Percentiles rank a stretch among this genome's conserved stretches.
Conservation (phyloP, 495 filamentous ascomycete species). For the Tuber magnatum region DNA sequence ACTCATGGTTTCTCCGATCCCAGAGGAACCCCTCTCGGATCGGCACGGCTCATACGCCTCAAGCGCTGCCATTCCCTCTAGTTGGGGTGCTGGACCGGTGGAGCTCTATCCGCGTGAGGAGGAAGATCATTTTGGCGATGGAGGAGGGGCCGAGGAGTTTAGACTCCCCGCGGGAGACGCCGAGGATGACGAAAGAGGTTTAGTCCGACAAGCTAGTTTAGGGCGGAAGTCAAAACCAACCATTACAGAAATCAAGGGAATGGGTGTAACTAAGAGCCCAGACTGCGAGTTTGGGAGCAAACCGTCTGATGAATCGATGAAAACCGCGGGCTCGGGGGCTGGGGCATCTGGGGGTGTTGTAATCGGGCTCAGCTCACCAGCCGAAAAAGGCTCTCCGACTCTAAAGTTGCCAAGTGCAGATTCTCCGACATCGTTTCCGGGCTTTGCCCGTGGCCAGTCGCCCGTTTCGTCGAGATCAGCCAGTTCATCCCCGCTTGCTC, state of each 20-base stretch:
- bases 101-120: conserved; percentile 16
- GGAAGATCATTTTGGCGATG: conserved; percentile 42
- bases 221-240: conserved; percentile 37
- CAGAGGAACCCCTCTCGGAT: conserved; percentile 58
- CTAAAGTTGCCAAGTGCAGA: conserved; percentile 14
- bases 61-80: conserved; percentile 68
- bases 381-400: conserved; percentile 21
- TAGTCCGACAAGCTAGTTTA: conserved; percentile 60
- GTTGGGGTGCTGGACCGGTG: conserved; percentile 47
- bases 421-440: conserved; percentile 21
- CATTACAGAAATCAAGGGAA: conserved; percentile 34
- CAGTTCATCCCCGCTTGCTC: conserved; percentile 12
- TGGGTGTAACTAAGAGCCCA: background rate
- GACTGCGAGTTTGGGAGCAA: conserved; percentile 14
- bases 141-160: conserved; percentile 48
- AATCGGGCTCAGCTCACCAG: conserved; percentile 16
- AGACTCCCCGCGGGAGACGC: conserved; percentile 45
- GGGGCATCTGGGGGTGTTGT: conserved; percentile 11
- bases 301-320: conserved; percentile 23
- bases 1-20: conserved; percentile 83
- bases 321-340: conserved; percentile 4
- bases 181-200: conserved; percentile 50
- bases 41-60: conserved; percentile 70
- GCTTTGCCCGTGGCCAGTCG: conserved; percentile 9
- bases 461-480: conserved; percentile 16